phyloP scores from a whole-genome alignment of 139 green algal genomes.

The Closterium sp. region DNA sequence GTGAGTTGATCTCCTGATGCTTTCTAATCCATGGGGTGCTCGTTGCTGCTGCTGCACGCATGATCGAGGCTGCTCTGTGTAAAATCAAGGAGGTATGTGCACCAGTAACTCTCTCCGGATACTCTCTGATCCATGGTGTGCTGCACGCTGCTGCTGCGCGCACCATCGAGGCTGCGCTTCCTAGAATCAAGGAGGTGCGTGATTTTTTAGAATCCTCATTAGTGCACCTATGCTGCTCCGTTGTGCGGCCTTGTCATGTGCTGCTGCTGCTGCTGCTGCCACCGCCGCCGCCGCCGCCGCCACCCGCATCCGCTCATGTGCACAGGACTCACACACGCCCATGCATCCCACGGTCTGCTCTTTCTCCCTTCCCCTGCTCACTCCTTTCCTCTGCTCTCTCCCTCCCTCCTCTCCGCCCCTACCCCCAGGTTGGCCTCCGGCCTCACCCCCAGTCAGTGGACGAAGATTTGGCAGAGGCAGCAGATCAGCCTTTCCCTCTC shows the following conservation, averaged over 20 bases:
- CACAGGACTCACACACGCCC: too few species aligned
- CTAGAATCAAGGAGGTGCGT: too few species aligned
- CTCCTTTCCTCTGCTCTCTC: not conserved
- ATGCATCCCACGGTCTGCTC: too few species aligned
- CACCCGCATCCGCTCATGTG: too few species aligned
- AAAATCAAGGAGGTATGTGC: not conserved
- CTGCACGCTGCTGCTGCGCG: too few species aligned
- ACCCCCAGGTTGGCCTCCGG: not conserved
- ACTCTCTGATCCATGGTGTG: too few species aligned
- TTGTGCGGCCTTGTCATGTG: not conserved
- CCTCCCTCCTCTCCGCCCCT: not conserved
- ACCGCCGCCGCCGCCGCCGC: too few species aligned
- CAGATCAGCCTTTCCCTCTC: conserved; percentile 33
- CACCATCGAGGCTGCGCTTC: too few species aligned
- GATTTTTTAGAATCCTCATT: too few species aligned
- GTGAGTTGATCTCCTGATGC: not conserved
- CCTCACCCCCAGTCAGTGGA: conserved; percentile 62
- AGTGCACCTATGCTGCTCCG: too few species aligned
- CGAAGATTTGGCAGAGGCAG: conserved; percentile 80
- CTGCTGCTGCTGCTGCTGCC: not conserved
- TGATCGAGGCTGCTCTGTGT: not conserved
- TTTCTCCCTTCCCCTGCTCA: not conserved
- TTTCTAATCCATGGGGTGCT: too few species aligned
- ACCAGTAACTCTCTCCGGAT: too few species aligned
- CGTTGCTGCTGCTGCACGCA: not conserved